Base-by-base conservation (phyloP, 176 grass and related monocot species). In the Microstegium vimineum region DNA sequence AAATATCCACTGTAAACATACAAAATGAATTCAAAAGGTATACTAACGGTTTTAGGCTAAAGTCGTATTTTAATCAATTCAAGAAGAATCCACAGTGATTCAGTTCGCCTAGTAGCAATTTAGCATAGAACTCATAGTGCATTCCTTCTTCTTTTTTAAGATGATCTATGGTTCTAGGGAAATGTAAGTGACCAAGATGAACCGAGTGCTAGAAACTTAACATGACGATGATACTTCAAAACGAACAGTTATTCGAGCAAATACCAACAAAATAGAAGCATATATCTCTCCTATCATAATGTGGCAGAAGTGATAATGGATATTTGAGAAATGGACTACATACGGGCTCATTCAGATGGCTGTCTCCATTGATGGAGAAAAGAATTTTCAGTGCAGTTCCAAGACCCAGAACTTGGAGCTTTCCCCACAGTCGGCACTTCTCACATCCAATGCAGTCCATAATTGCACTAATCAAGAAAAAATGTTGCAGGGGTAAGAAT, bases 331-430 rank as follows among this genome's bases (percentile, higher is more conserved):
- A 42, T 72, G 56, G 76, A 71, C 31, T 31, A 77, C 61, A 57
- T 95, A 99, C 96, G 13, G 49, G 89, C 83, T 88, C 90, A 83
- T 94, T 79, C 41, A 90, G 74, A 78, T 88, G 37, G 76, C 74
- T 90, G 51, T 84, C 81, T 71, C 83, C 77, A 54, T 54, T 54
- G 52, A 91, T 80, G 8, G 90, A 95, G 63, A 98, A 98, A 18
- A 95, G 85, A 86, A 98, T 91, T 89, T 98, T 90, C 80, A 98
- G 74, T 71, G 96, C 96, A 66, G 96, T 98, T 68, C 90, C 95
- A n/a, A 98, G 93, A 83, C 96, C 93, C 70, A 91, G 91, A 84
- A 99, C 96, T 88, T 99, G 93, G 69, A 95, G 96, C 76, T 99
- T 99, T 69, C 96, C 96, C 93, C 96, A 99, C 30, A 99, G 75